Conservation (phyloP, 1,284 basidiomycete species). For the Pyrrhoderma noxium region DNA sequence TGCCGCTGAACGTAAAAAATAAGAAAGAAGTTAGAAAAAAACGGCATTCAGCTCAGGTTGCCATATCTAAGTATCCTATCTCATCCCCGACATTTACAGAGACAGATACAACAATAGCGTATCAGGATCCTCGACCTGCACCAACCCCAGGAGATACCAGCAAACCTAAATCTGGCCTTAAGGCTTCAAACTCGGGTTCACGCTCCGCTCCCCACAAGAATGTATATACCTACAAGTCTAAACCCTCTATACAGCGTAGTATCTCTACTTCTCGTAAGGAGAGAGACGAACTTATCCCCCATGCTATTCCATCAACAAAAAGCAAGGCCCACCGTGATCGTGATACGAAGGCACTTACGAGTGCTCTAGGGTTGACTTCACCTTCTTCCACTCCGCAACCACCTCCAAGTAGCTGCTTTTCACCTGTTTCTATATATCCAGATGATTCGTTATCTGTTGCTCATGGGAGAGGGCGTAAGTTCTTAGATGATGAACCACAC, state of each 20-base stretch:
- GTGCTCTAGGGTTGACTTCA: conserved; percentile 43
- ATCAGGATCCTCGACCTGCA: conserved; percentile 15
- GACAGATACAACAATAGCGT: conserved; percentile 5
- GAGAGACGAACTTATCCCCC: conserved; percentile 23
- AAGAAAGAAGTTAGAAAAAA: conserved; percentile 8
- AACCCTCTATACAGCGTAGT: conserved; percentile 19
- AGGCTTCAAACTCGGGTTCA: conserved; percentile 11
- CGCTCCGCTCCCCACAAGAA: conserved; percentile 3
- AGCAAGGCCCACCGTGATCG: conserved; percentile 38
- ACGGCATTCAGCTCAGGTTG: conserved; percentile 3
- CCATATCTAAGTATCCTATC: conserved; percentile 6
- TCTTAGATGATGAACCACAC: conserved; percentile 13
- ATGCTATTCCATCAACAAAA: conserved; percentile 31
- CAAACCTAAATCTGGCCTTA: conserved; percentile 10
- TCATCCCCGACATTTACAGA: conserved; percentile 11
- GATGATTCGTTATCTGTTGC: conserved; percentile 64
- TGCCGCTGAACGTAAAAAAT: conserved; percentile 15
- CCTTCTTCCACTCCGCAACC: conserved; percentile 4
- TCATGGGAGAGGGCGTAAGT: conserved; percentile 28
- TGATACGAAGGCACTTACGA: conserved; percentile 45
- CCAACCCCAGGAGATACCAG: conserved; percentile 10
- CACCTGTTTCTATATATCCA: conserved; percentile 55
- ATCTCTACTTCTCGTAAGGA: conserved; percentile 12
- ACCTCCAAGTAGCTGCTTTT: conserved; percentile 28
- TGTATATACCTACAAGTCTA: neutral